Base-by-base conservation (phyloP, 73 alveolate genomes). In the Uronychia setigera region DNA sequence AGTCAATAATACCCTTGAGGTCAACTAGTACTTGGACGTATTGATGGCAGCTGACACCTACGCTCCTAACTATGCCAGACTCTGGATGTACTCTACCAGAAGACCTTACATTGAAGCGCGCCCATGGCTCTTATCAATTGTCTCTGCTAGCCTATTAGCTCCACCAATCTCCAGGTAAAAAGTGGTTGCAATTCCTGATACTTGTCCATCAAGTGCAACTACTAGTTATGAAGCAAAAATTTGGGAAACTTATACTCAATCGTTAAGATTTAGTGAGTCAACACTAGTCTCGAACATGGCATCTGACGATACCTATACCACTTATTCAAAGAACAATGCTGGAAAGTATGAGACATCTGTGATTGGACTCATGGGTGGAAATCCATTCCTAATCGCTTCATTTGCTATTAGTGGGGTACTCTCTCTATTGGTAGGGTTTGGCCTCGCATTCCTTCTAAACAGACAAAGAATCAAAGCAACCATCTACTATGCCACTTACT, bases 81-180 rank as follows among this genome's bases (percentile, higher is more conserved):
- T 60, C 31, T 81, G 88, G 88, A 28, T 60, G 26, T 74, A 81
- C 57, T 58, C 81, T 28, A 35, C 80, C 29, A 60, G 29, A 1
- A 59, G 33, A 35, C 80, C 76, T 1, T 81, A 81, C 60, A 30
- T 81, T 19, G 59, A 34, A 59, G 81, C 81, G 26, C 13, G 88
- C 11, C 88, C 88, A 19, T 81, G 88, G 88, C 30, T 81, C 31
- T 31, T 81, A 1, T 81, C 88, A 0, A 59, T 29, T 32, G 27
- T 81, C 1, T 59, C 81, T 14, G 67, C 59, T 1, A 81, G 25
- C 74, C 31, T 81, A n/a, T 75, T 81, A 9, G 31, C 29, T 29
- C 88, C 67, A 5, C 5, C 5, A 19, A 5, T 46, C n/a, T 19
- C 5, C n/a, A 46, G 67, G 19, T 46, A 5, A 11, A 46, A 5